Percentiles rank a stretch among this genome's conserved stretches.
Conservation (phyloP, 83 land plant species). For the Diphasiastrum complanatum region DNA sequence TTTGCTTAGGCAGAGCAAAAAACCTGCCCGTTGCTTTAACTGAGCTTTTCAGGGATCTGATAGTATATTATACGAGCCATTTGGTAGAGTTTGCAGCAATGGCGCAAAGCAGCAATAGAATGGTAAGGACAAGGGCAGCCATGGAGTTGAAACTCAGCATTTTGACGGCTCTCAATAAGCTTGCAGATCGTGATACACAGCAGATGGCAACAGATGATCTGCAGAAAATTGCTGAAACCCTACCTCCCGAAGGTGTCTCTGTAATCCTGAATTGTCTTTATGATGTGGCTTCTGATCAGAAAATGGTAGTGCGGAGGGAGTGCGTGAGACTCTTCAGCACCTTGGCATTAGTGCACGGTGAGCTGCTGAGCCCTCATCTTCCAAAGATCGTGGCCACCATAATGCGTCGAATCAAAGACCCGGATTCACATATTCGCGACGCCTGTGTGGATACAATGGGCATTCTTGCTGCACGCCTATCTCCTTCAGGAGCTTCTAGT, state of each 20-base stretch:
- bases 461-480: constrained; percentile 13
- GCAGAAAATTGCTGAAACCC: constrained; percentile 27
- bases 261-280: constrained; percentile 24
- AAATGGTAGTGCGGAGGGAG: constrained; percentile 20
- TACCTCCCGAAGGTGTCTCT: constrained; percentile 22
- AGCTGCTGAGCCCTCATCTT: constrained; percentile 20
- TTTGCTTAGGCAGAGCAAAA: no score
- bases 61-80: no score
- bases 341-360: constrained; percentile 18
- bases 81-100: no score
- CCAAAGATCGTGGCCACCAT: constrained; percentile 19
- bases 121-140: no score
- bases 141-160: constrained; percentile 28
- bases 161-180: constrained; percentile 22
- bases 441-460: constrained; percentile 29
- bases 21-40: no score
- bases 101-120: no score
- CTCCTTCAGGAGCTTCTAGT: not conserved
- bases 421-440: constrained; percentile 27
- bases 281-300: constrained; percentile 23
- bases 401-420: constrained; percentile 22
- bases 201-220: constrained; percentile 29
- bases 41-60: no score
- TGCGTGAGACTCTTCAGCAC: constrained; percentile 27
- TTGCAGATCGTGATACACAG: constrained; percentile 32